phyloP scores from a whole-genome alignment of 2,329 filamentous ascomycete genomes.

The Aspergillus floridensis region DNA sequence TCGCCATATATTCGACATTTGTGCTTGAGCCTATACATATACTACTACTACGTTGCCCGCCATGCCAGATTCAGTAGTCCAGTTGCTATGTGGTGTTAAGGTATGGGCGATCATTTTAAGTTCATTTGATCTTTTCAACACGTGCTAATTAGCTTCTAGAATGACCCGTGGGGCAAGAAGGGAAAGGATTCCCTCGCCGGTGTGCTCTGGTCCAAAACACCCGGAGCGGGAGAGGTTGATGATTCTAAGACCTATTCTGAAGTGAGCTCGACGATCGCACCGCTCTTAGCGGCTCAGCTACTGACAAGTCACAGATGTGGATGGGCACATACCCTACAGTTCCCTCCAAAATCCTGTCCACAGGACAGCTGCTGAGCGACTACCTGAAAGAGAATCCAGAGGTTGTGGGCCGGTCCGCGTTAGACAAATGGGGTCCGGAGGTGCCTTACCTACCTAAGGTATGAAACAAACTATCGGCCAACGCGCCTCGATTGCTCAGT shows the following conservation, averaged over 20 bases:
- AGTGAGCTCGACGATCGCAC: constrained; percentile 31
- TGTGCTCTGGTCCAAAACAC: constrained; percentile 62
- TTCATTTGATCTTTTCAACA: not conserved
- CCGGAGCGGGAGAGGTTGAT: constrained; percentile 62
- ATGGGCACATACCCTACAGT: constrained; percentile 73
- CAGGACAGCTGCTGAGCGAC: constrained; percentile 62
- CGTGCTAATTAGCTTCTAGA: constrained; percentile 32
- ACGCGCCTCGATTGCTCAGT: not conserved
- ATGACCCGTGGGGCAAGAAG: constrained; percentile 70
- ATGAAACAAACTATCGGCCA: constrained; percentile 1
- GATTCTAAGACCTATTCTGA: constrained; percentile 64
- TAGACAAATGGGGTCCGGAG: constrained; percentile 61
- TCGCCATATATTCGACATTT: not conserved
- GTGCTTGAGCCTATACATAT: not conserved
- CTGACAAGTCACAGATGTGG: constrained; percentile 55
- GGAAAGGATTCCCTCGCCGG: constrained; percentile 66
- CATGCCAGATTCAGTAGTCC: constrained; percentile 54
- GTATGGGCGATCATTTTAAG: constrained; percentile 18
- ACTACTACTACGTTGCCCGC: not conserved
- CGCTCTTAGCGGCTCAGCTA: not conserved
- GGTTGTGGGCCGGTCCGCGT: constrained; percentile 62
- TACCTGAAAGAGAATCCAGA: constrained; percentile 63
- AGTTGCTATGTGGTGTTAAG: constrained; percentile 56
- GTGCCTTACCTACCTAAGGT: constrained; percentile 72
- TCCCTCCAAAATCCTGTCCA: constrained; percentile 62